These are phyloP conservation scores for Tremellales sp. DNA, from an alignment of 1,284 basidiomycete genomes.

Conservation along the genomic window DNA sequence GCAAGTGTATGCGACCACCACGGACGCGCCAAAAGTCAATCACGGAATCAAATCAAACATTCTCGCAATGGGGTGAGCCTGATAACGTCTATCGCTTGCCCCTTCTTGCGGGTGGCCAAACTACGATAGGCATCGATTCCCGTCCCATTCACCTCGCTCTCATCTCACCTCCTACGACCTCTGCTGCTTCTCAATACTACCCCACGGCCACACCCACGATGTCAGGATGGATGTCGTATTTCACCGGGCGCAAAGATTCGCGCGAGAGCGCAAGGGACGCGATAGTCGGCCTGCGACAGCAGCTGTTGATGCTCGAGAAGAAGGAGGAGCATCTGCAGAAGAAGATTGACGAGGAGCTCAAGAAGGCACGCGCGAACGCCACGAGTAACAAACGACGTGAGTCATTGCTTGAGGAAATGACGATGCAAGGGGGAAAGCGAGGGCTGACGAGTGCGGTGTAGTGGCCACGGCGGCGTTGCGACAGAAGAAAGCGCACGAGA, in stretches of 20 bases:
- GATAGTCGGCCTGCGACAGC: constrained; percentile 79
- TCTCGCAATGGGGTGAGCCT: no score
- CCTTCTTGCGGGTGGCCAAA: constrained; percentile 1
- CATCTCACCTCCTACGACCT: neutral
- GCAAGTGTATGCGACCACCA: no score
- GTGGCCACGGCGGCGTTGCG: constrained; percentile 86
- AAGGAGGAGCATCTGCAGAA: constrained; percentile 96
- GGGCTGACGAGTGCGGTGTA: constrained; percentile 38
- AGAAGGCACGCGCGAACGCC: constrained; percentile 89
- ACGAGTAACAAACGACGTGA: constrained; percentile 89
- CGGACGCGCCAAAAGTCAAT: no score
- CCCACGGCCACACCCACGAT: constrained; percentile 55
- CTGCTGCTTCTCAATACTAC: neutral
- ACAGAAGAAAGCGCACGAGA: constrained; percentile 88
- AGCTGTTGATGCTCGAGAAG: constrained; percentile 96
- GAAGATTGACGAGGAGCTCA: constrained; percentile 92
- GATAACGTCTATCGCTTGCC: no score
- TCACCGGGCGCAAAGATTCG: constrained; percentile 62
- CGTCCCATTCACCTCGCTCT: neutral
- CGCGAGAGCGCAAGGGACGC: constrained; percentile 78
- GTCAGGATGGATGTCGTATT: constrained; percentile 80
- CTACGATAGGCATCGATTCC: neutral
- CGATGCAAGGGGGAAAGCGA: neutral
- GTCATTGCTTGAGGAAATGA: constrained; percentile 37
- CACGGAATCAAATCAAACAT: no score